These are phyloP conservation scores for Colletotrichum karsti DNA, from an alignment of 2,329 filamentous ascomycete species.

Conservation along the genomic window DNA sequence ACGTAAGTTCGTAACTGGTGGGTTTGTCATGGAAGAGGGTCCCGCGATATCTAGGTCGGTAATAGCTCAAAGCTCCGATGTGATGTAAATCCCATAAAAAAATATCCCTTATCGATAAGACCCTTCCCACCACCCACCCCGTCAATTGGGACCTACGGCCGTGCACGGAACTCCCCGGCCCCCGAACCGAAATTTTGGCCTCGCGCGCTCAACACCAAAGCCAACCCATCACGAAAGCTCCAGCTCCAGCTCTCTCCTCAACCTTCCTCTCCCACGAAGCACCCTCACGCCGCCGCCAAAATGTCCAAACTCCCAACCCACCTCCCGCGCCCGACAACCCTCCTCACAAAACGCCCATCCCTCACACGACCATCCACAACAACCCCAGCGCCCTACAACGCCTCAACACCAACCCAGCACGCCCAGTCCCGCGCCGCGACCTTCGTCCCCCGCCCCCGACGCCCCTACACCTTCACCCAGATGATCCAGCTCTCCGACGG, in stretches of 20 bases:
- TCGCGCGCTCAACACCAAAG: neutral
- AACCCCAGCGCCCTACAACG: constrained; percentile 40
- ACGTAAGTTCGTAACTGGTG: no score
- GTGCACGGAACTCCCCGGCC: constrained; percentile 24
- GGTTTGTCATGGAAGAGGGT: no score
- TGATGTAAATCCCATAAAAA: constrained; percentile 23
- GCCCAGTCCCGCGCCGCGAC: constrained; percentile 81
- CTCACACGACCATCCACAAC: constrained; percentile 23
- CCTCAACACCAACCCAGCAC: constrained; percentile 1
- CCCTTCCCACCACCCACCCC: neutral
- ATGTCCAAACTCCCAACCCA: constrained; percentile 27
- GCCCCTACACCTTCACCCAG: constrained; percentile 98
- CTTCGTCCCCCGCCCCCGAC: constrained; percentile 85
- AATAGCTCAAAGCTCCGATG: neutral
- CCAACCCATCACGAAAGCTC: neutral
- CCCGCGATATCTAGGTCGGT: no score
- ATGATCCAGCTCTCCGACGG: constrained; percentile 93
- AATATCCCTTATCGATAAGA: constrained; percentile 29
- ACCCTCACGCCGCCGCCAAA: neutral
- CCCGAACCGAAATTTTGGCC: constrained; percentile 26
- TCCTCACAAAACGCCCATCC: neutral
- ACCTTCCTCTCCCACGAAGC: neutral
- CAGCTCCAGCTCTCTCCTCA: neutral
- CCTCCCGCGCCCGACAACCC: constrained; percentile 18
- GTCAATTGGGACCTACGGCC: no score